Evolutionary conservation across 2,329 filamentous ascomycete genomes (phyloP), one percentile per base, ranked within the genome.

Genomic region (Botrytis elliptica): DNA sequence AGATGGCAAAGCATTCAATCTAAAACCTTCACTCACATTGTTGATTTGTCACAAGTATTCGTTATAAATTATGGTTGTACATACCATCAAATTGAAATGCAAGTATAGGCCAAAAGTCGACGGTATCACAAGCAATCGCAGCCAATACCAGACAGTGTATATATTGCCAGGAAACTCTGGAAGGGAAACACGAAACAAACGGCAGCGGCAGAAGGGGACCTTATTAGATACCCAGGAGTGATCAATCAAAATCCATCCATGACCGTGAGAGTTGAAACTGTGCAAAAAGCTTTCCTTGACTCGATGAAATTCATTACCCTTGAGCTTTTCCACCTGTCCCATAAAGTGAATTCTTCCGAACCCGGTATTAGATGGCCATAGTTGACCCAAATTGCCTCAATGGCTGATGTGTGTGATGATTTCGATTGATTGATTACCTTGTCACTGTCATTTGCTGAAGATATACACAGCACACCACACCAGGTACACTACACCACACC

Each of bases 381-480:
- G 29, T 36, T 18, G 52, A 22, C n/a, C 25, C 14, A 14, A 40
- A 68, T 55, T 55, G 65, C 25, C 46, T 55, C 65, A 22, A 68
- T 29, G 65, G 65, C 49, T 40, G 65, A 68, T 55, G 8, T 55
- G 52, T 52, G 6, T 52, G 49, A 8, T 55, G 46, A 29, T 67
- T 67, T 55, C 46, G 33, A 67, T 67, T 55, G 33, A 67, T 67
- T 55, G 46, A 67, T 55, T 55, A 22, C 14, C 65, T 67, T 40
- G 65, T 29, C 36, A 10, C 36, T 68, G 16, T 68, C 49, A 68
- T 55, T 67, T 67, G 65, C 46, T 55, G 65, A 67, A 67, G 46
- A 67, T 55, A 67, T 67, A 67, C 63, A 46, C n/a, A 65, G 29
- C 29, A 29, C 25, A 55, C 25, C 14, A 55, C 49, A 55, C 49